Evolutionary conservation across 371 early-diverging fungal genomes (phyloP), one percentile per base, ranked within the genome.

Genomic region (Choanephora cucurbitarum): DNA sequence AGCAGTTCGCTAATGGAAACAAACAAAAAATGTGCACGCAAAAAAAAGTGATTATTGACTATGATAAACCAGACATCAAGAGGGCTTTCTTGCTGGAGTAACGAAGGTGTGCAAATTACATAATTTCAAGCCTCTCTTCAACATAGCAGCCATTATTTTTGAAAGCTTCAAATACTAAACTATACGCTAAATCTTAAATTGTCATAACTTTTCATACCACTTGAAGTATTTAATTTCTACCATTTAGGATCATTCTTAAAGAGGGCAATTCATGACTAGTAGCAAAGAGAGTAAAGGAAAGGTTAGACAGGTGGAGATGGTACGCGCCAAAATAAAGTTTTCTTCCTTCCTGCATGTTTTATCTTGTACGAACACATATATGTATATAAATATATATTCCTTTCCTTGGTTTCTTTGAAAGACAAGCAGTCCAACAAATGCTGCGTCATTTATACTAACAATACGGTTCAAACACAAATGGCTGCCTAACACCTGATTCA

Each of bases 401-500:
- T 40, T 19, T 50, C 37, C 22, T 39, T 39, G 18, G 18, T 18
- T 37, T n/a, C 22, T 34, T 37, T 15, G n/a, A 39, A 49, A 14
- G 37, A 41, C 23, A 42, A 42, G 40, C 42, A 51, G 41, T 40
- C 18, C 31, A 44, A 28, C 33, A 28, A 39, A 28, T 44, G 33
- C 58, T 59, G 58, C 64, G 64, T 64, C 64, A 64, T 64, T 58
- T 61, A 37, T 37, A 44, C 55, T 59, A 64, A 45, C 54, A 55
- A 42, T 53, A 63, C 54, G 54, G 58, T 50, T 53, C 58, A 55
- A 45, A 58, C 62, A 51, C 42, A 45, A 61, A 61, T 58, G 52
- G 44, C 45, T 32, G 17, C 32, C 10, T 17, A 50, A 19, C 54
- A 54, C 55, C 59, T 58, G 64, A 58, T 55, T 58, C 50, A 32